Percentiles rank a stretch among this genome's conserved stretches.
Conservation (phyloP, 306 rosid species). For the apple (Malus domestica) region DNA sequence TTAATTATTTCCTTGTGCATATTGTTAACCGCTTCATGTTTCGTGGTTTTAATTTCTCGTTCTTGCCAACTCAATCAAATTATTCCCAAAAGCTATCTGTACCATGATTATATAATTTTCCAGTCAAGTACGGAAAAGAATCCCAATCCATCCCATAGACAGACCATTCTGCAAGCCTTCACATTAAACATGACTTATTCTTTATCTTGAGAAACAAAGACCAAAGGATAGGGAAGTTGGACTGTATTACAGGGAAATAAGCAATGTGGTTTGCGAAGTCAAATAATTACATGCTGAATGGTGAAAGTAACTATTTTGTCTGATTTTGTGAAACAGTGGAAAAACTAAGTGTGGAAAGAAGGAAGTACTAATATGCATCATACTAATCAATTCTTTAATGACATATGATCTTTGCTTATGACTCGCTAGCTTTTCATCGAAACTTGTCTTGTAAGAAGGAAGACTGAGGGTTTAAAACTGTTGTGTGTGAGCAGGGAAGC, state of each 20-base stretch:
- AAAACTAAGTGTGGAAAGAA: not conserved
- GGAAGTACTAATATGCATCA: not conserved
- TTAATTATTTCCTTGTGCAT: not conserved
- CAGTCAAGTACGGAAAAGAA: too few species aligned
- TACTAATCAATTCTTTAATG: not conserved
- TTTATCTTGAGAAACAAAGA: not conserved
- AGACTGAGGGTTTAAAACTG: not conserved
- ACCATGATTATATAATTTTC: not conserved
- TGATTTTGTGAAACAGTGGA: not conserved
- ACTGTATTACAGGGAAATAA: not conserved
- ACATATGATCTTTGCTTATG: not conserved
- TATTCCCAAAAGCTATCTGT: not conserved
- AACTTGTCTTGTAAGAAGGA: not conserved
- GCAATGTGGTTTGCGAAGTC: not conserved
- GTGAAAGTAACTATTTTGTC: not conserved
- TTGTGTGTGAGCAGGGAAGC: conserved; percentile 44
- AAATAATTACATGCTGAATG: not conserved
- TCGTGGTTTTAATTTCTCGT: not conserved
- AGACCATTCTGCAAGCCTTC: not conserved
- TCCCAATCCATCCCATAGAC: not conserved
- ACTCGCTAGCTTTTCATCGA: not conserved
- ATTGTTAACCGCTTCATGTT: not conserved
- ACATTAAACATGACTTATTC: not conserved
- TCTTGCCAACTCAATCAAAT: not conserved
- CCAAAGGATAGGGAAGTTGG: not conserved